Evolutionary conservation across 1,284 basidiomycete genomes (phyloP), one percentile per base, ranked within the genome.

Genomic region (Filobasidium uniguttulatum): DNA sequence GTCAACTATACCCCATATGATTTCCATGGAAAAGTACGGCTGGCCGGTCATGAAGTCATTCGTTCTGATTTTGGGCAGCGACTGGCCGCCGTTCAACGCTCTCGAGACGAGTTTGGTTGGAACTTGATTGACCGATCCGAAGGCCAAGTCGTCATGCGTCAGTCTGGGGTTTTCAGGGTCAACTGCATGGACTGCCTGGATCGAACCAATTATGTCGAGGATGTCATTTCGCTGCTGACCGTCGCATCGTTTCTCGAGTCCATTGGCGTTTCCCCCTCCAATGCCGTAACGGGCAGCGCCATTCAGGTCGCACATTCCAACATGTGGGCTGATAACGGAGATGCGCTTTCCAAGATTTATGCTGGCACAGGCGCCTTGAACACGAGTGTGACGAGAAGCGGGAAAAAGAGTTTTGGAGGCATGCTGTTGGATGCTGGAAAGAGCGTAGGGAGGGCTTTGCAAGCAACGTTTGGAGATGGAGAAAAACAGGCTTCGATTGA

Each of bases 181-280:
- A 99, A 99, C 46, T 48, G 10, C 7, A 15, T 14, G 22, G 34
- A 26, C 25, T 15, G 89, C 65, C 72, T 97, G 55, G 93, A 97
- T 63, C 81, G 94, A 33, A 99, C 94, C n/a, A 99, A 99, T 65
- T 94, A 94, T 57, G 80, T 96, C 1, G 85, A 97, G 69, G 91
- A 96, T 60, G 85, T 93, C 54, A 72, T 94, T 35, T 90, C 87
- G 1, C 77, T 81, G 4, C 77, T 77, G 28, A 78, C 80, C 0
- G 72, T 93, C 10, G 81, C 86, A 57, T 51, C 60, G 22, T 73
- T 71, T 54, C 60, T 73, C 6, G 48, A 53, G 1, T 61, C 63
- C 3, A 56, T 66, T 26, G 55, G 58, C 31, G 6, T 14, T 65
- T 57, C 8, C 56, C 30, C 50, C 58, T 37, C 54, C 50, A 49